phyloP scores from a whole-genome alignment of 306 rosid genomes.

The Carpinus fangiana region DNA sequence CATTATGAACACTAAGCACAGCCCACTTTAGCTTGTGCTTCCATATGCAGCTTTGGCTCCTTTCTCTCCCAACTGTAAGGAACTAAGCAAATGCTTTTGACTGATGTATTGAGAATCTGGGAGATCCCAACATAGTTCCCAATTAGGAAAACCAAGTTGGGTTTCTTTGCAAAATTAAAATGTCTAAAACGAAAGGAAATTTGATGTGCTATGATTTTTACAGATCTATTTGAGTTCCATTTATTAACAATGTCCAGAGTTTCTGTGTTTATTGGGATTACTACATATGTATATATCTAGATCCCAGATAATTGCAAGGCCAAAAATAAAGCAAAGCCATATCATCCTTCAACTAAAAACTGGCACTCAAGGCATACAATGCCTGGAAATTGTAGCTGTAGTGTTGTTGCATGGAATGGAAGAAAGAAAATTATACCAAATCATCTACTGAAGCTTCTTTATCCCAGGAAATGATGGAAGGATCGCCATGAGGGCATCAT shows the following conservation, averaged over 20 bases:
- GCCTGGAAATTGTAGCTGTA: not conserved
- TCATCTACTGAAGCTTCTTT: slow-evolving; percentile 69
- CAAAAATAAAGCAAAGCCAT: not conserved
- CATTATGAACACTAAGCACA: too few species aligned
- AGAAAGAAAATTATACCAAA: not conserved
- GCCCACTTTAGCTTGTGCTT: too few species aligned
- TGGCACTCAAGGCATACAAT: not conserved
- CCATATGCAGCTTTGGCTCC: too few species aligned
- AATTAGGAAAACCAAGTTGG: not conserved
- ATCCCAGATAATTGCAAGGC: not conserved
- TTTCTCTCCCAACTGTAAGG: not conserved
- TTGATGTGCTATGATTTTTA: not conserved
- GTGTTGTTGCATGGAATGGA: not conserved
- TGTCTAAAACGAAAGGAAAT: not conserved
- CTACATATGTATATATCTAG: not conserved
- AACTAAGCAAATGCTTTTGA: not conserved
- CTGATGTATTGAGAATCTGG: not conserved
- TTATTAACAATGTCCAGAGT: not conserved
- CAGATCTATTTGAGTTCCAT: not conserved
- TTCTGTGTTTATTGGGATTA: not conserved
- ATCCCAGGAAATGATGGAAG: slow-evolving; percentile 94
- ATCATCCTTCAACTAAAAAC: slow-evolving; percentile 1
- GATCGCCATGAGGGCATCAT: slow-evolving; percentile 74
- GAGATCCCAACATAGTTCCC: too few species aligned
- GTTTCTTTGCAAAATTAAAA: not conserved